These are phyloP conservation scores for Termitomyces sp. DNA, from an alignment of 768 basidiomycete species.

Conservation along the genomic window DNA sequence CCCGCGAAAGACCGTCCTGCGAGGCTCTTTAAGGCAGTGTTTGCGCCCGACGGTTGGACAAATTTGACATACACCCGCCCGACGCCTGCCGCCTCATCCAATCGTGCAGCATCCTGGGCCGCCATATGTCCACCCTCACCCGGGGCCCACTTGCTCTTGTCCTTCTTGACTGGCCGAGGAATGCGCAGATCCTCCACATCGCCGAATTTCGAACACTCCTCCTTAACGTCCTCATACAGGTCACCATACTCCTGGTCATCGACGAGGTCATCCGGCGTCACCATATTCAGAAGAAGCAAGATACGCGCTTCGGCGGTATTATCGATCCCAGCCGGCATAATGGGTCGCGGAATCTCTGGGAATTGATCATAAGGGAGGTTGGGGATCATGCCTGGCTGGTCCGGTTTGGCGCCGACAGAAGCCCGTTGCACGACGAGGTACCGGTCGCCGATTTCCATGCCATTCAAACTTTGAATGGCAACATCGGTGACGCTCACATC, in stretches of 20 bases:
- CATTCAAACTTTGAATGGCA: conserved; percentile 93
- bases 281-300: conserved; percentile 98
- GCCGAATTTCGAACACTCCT: conserved; percentile 84
- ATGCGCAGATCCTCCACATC: conserved; percentile 82
- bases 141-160: conserved; percentile 73
- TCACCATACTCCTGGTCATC: conserved; percentile 94
- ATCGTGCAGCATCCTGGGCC: conserved; percentile 63
- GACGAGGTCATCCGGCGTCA: conserved; percentile 85
- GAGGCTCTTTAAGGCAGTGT: conserved; percentile 75
- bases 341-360: conserved; percentile 82
- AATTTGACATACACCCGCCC: conserved; percentile 97
- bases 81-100: conserved; percentile 89
- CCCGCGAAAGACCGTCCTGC: conserved; percentile 90
- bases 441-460: conserved; percentile 97
- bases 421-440: conserved; percentile 96
- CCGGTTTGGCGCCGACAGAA: conserved; percentile 86
- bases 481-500: conserved; percentile 88
- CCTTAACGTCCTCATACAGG: conserved; percentile 90
- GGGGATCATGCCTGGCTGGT: conserved; percentile 59
- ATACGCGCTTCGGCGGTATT: conserved; percentile 68
- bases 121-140: conserved; percentile 61
- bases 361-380: conserved; percentile 78
- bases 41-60: conserved; percentile 55
- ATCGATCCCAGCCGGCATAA: conserved; percentile 79
- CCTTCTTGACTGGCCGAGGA: conserved; percentile 85